Conservation (phyloP, 805 yeast genomes). For the Candida nitratophila region DNA sequence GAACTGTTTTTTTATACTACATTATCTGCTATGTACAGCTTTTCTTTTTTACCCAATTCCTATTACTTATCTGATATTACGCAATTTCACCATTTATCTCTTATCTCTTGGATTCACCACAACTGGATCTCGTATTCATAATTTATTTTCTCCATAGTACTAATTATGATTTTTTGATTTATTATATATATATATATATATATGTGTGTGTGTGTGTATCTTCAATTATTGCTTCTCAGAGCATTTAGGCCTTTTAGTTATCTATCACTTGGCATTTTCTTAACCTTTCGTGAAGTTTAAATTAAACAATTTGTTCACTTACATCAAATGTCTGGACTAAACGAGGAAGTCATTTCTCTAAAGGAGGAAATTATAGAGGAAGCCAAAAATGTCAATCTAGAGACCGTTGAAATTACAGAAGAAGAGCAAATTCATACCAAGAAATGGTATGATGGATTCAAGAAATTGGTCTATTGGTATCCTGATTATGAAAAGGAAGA, state of each 20-base stretch:
- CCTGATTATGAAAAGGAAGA: slow-evolving; percentile 13
- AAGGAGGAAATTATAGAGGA: not conserved
- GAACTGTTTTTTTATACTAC: no score
- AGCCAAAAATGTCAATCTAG: not conserved
- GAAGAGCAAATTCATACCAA: slow-evolving; percentile 25
- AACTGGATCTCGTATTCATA: not conserved
- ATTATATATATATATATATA: no score
- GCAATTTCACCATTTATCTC: not conserved
- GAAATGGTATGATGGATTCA: slow-evolving; percentile 54
- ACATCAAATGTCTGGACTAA: not conserved
- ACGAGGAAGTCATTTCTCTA: not conserved
- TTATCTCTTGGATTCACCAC: not conserved
- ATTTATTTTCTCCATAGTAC: no score
- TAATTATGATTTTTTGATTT: no score
- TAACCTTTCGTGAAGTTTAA: no score
- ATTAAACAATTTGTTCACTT: no score
- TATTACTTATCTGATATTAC: not conserved
- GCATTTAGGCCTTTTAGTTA: no score
- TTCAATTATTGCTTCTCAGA: no score
- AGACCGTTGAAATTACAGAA: slow-evolving; percentile 7
- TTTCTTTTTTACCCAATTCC: no score
- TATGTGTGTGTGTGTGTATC: no score
- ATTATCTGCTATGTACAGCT: no score
- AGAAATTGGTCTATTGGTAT: slow-evolving; percentile 41
- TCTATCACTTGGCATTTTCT: no score